Conservation (phyloP, 2,329 filamentous ascomycete genomes). For the Ophiostoma sp. region DNA sequence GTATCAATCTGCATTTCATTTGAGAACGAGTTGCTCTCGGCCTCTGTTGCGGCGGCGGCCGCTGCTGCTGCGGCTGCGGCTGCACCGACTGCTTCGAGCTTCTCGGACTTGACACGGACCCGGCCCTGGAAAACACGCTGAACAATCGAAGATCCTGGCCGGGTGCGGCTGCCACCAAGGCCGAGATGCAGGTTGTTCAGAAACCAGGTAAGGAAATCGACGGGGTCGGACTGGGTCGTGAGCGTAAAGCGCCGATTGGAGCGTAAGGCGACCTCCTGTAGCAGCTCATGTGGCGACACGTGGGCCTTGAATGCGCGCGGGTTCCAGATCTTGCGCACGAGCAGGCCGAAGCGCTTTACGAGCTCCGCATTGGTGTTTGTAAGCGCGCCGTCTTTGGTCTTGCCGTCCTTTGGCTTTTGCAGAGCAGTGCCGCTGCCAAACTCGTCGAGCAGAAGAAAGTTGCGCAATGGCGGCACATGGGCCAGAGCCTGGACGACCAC, state of each 20-base stretch:
- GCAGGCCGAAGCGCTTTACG: conserved; percentile 77
- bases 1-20: conserved; percentile 26
- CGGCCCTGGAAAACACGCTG: conserved; percentile 92
- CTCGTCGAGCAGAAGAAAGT: conserved; percentile 85
- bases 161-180: conserved; percentile 82
- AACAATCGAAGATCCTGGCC: conserved; percentile 76
- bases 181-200: conserved; percentile 91
- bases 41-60: conserved; percentile 16
- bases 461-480: conserved; percentile 82
- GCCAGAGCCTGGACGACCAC: conserved; percentile 87
- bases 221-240: conserved; percentile 85
- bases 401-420: background rate
- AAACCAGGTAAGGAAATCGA: conserved; percentile 96
- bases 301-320: conserved; percentile 92
- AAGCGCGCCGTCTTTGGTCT: background rate
- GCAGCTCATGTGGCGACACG: conserved; percentile 92
- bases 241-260: conserved; percentile 91
- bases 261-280: conserved; percentile 86
- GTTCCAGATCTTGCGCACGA: conserved; percentile 98
- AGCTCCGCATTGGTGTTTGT: conserved; percentile 62
- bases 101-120: conserved; percentile 84
- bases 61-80: conserved; percentile 22
- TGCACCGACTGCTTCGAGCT: conserved; percentile 26
- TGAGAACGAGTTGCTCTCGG: background rate
- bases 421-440: conserved; percentile 41